Base-by-base conservation (phyloP, 176 grass and related monocot species). In the Elaeis guineensis region DNA sequence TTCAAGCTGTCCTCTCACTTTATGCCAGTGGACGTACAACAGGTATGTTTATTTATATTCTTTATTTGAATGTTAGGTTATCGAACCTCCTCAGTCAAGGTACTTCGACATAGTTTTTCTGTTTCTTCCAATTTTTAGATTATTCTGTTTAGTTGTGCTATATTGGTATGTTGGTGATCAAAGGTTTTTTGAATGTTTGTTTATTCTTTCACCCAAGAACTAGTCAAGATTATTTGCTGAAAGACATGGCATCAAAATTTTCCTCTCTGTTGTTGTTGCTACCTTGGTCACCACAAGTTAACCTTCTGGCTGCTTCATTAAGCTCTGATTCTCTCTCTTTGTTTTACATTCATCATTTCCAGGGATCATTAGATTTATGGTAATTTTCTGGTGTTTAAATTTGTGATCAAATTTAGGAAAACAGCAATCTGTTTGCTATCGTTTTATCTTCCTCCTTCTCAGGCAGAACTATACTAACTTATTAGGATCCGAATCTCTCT, bases 21-120 rank as follows among this genome's bases (percentile, higher is more conserved):
- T 52, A 65, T 65, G 63, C 63, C 25, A 52, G 63, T 4, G 63
- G 63, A 65, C 63, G 63, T n/a, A 65, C 63, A 16, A 65, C 63
- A 65, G 49, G 63, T 65, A 52, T 18, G 24, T 65, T 52, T 65
- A 52, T 1, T 25, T 28, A 11, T 25, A 23, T 14, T 11, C 49
- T 17, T 9, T 25, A 25, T 6, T 25, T 25, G 21, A 52, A 51
- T 59, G 6, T 18, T n/a, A 18, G n/a, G 6, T 14, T 21, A 21
- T 16, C 0, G 6, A 21, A 20, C 12, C 28, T 44, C 9, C 2
- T 9, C 35, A 2, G 9, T 0, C 1, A 44, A 44, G 35, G 11
- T 44, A 3, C 2, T 44, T 44, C 0, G 35, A 44, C 35, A 12
- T 44, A 12, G 9, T 12, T 44, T 44, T 44, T 35, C 32, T 44